phyloP scores from a whole-genome alignment of 257 asterid species.

The Gentiana dahurica region DNA sequence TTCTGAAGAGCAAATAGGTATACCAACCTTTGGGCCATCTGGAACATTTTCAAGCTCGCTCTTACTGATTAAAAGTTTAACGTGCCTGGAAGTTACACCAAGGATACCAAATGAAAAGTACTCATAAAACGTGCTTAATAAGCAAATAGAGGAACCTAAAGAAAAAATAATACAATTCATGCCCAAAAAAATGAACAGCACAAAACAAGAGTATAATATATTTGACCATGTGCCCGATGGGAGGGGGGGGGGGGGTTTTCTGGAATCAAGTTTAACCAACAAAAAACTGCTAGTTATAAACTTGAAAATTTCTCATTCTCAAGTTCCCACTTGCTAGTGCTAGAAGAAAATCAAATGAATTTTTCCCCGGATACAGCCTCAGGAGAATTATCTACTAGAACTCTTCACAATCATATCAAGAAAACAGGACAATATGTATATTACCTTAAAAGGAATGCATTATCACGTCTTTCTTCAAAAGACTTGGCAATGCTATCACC shows the following conservation, averaged over 20 bases:
- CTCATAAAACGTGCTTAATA: background rate
- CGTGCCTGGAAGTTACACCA: slow-evolving; percentile 48
- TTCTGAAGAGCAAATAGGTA: slow-evolving; percentile 7
- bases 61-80: slow-evolving; percentile 60
- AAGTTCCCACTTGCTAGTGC: background rate
- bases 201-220: background rate
- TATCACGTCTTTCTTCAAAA: slow-evolving; percentile 87
- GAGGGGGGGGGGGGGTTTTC: background rate
- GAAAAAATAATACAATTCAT: background rate
- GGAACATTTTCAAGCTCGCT: slow-evolving; percentile 76
- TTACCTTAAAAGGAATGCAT: slow-evolving; percentile 89
- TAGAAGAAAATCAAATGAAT: background rate
- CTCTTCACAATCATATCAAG: background rate
- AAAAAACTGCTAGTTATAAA: background rate
- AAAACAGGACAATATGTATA: slow-evolving; percentile 11
- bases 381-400: too few species aligned
- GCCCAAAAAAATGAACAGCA: background rate
- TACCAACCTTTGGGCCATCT: slow-evolving; percentile 79
- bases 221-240: too few species aligned
- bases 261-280: background rate
- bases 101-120: slow-evolving; percentile 3
- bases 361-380: background rate
- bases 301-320: background rate
- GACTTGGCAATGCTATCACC: slow-evolving; percentile 93
- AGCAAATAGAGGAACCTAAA: background rate